Evolutionary conservation across 768 basidiomycete genomes (phyloP).

Genomic region (Leccinum boreale): DNA sequence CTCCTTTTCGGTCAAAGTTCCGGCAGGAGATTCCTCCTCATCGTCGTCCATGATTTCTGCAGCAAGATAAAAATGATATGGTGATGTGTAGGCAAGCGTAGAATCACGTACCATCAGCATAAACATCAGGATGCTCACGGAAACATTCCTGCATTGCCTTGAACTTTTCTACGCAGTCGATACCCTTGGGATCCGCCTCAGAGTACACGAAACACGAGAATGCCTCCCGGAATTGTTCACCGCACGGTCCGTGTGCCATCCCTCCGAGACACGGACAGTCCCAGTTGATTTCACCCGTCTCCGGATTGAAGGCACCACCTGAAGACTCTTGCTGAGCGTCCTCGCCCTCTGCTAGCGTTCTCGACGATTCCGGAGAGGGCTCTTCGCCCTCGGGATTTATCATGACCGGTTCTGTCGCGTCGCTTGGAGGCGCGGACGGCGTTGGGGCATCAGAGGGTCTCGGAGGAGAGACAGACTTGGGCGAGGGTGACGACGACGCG

Average conservation of each 20-base stretch:
- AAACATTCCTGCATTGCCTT: slow-evolving; percentile 98
- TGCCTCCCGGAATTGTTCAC: slow-evolving; percentile 87
- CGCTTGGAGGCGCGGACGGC: slow-evolving; percentile 11
- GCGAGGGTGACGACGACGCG: neutral
- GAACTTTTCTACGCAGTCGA: slow-evolving; percentile 97
- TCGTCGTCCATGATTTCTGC: slow-evolving; percentile 71
- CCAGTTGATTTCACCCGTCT: slow-evolving; percentile 99
- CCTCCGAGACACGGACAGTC: slow-evolving; percentile 98
- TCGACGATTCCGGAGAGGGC: slow-evolving; percentile 6
- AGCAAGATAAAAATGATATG: neutral
- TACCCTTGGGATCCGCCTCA: slow-evolving; percentile 94
- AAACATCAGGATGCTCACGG: slow-evolving; percentile 92
- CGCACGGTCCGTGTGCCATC: slow-evolving; percentile 98
- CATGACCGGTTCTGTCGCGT: slow-evolving; percentile 15
- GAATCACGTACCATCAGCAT: slow-evolving; percentile 75
- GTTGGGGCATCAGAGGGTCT: slow-evolving; percentile 18
- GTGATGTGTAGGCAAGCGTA: neutral
- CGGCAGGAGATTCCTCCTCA: slow-evolving; percentile 40
- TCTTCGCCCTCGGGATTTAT: slow-evolving; percentile 4
- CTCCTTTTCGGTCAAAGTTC: neutral
- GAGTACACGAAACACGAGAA: slow-evolving; percentile 97
- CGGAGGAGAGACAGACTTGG: slow-evolving; percentile 2
- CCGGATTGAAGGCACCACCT: slow-evolving; percentile 83
- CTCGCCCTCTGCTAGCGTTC: slow-evolving; percentile 17
- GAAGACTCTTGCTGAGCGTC: slow-evolving; percentile 27